Evolutionary conservation across 345 rosid genomes (phyloP).

Genomic region (Psidium guajava): DNA sequence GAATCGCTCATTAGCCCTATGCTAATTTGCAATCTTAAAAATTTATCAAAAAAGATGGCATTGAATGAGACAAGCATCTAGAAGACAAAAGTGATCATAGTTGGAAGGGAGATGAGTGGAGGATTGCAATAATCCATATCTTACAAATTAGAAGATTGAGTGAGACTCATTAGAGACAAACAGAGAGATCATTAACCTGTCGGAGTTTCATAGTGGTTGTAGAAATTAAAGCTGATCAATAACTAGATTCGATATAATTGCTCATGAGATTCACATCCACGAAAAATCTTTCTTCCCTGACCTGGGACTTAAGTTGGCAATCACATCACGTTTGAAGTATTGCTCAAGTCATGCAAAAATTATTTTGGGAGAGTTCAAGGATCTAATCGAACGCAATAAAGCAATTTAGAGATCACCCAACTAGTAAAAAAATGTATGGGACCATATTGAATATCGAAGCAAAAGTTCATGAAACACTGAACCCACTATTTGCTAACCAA

Average conservation of each 20-base stretch:
- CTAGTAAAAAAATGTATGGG: neutral
- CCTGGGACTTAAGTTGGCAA: neutral
- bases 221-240: neutral
- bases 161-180: neutral
- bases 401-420: neutral
- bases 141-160: neutral
- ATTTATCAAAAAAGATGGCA: neutral
- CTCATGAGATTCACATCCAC: accelerated
- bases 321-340: neutral
- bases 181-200: neutral
- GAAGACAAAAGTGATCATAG: neutral
- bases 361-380: neutral
- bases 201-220: neutral
- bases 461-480: neutral
- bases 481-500: neutral
- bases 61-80: neutral
- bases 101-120: neutral
- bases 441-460: neutral
- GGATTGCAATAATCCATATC: neutral
- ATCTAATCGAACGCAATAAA: neutral
- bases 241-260: neutral
- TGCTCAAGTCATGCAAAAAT: neutral
- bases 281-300: neutral
- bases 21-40: neutral
- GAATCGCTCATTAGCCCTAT: neutral